phyloP scores from a whole-genome alignment of 2,329 filamentous ascomycete species.

The Elsinoe perseae region DNA sequence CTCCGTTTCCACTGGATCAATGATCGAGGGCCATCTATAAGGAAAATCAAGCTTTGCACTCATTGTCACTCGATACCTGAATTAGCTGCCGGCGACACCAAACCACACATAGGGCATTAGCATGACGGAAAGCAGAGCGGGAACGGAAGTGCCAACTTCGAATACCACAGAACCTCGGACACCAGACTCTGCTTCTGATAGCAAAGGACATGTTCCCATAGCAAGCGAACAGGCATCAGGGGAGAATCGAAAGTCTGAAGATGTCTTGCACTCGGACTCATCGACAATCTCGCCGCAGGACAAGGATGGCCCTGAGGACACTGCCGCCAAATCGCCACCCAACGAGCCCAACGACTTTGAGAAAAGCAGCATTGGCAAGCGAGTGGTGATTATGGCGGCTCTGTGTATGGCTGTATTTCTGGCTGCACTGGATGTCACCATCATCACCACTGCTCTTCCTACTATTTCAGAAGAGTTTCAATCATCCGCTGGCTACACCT shows the following conservation, averaged over 20 bases:
- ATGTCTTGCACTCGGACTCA: constrained; percentile 1
- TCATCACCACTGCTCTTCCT: constrained; percentile 54
- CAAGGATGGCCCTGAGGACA: background rate
- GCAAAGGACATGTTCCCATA: background rate
- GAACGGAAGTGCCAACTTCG: background rate
- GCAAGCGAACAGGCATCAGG: background rate
- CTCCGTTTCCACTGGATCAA: background rate
- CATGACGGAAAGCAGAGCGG: constrained; percentile 9
- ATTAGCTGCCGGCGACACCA: background rate
- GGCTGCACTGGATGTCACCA: constrained; percentile 55
- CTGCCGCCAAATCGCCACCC: background rate
- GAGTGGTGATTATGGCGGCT: constrained; percentile 44
- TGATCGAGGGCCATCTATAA: background rate
- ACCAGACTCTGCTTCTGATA: background rate
- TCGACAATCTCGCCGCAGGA: background rate
- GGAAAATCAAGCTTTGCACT: background rate
- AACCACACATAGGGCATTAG: background rate
- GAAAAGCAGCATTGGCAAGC: constrained; percentile 32
- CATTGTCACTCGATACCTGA: background rate
- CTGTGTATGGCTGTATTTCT: constrained; percentile 50
- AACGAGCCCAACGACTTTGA: constrained; percentile 21
- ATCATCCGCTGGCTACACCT: constrained; percentile 44
- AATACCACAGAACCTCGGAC: background rate
- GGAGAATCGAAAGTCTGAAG: background rate
- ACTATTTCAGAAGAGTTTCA: constrained; percentile 50